These are phyloP conservation scores for Ogataea nonfermentans DNA, from an alignment of 805 yeast genomes.

Conservation along the genomic window DNA sequence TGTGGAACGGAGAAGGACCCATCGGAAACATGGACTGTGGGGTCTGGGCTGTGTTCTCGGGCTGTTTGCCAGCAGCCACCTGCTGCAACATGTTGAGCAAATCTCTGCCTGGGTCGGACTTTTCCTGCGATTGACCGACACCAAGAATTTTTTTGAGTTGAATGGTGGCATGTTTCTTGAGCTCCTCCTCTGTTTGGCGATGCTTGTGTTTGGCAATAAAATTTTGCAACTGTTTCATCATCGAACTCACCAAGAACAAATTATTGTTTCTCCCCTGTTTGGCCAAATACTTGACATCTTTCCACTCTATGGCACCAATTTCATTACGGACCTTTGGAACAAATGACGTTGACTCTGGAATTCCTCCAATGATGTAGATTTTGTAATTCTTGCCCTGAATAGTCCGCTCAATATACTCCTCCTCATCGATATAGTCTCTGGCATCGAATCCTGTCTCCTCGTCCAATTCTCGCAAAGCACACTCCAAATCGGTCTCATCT, in stretches of 20 bases:
- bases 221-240: conserved; percentile 48
- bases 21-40: conserved; percentile 20
- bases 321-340: conserved; percentile 85
- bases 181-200: conserved; percentile 50
- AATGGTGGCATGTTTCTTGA: conserved; percentile 61
- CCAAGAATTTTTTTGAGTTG: conserved; percentile 66
- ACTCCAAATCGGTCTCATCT: conserved; percentile 81
- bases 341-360: conserved; percentile 75
- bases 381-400: conserved; percentile 81
- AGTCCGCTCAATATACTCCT: conserved; percentile 77
- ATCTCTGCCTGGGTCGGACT: conserved; percentile 73
- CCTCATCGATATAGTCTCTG: conserved; percentile 59
- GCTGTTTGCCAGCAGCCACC: conserved; percentile 37
- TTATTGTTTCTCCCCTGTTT: conserved; percentile 34
- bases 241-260: conserved; percentile 46
- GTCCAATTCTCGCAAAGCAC: conserved; percentile 87
- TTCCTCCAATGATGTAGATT: conserved; percentile 71
- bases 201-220: conserved; percentile 58
- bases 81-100: conserved; percentile 59
- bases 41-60: conserved; percentile 17
- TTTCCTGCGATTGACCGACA: conserved; percentile 39
- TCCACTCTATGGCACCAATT: conserved; percentile 82
- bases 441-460: conserved; percentile 96
- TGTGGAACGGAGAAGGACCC: conserved; percentile 26
- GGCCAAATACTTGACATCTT: conserved; percentile 47